These are phyloP conservation scores for Macaranga tanarius DNA, from an alignment of 441 rosid genomes.

Conservation along the genomic window DNA sequence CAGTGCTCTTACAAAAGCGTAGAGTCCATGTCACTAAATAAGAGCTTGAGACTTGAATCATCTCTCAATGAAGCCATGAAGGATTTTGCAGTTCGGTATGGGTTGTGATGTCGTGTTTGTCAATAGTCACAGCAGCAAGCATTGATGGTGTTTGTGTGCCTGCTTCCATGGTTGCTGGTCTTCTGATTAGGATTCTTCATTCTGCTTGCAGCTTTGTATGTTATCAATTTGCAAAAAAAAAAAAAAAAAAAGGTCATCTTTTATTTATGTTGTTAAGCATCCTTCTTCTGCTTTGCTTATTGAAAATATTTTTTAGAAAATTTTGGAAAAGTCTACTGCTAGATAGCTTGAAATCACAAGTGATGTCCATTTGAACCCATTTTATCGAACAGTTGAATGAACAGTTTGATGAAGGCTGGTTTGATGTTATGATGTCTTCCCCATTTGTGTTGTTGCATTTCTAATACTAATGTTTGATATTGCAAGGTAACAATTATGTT, in stretches of 20 bases:
- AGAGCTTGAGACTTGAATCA: constrained; percentile 32
- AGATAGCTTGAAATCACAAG: constrained; percentile 24
- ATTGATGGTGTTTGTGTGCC: constrained; percentile 39
- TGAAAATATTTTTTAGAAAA: constrained; percentile 37
- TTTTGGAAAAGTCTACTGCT: constrained; percentile 38
- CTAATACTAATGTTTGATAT: too few relatives aligned
- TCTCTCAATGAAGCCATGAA: constrained; percentile 33
- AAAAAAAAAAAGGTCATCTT: constrained; percentile 14
- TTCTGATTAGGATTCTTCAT: constrained; percentile 35
- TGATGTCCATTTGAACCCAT: constrained; percentile 18
- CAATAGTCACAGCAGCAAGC: constrained; percentile 33
- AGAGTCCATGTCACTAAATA: constrained; percentile 35
- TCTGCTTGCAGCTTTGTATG: constrained; percentile 40
- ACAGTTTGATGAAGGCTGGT: constrained; percentile 28
- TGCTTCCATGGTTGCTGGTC: constrained; percentile 39
- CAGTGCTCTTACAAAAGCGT: constrained; percentile 25
- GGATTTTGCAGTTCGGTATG: constrained; percentile 34
- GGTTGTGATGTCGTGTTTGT: constrained; percentile 41
- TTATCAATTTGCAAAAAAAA: constrained; percentile 23
- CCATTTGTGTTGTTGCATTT: too few relatives aligned
- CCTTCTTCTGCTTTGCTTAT: constrained; percentile 31
- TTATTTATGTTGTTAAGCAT: constrained; percentile 35
- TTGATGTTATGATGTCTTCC: constrained; percentile 16
- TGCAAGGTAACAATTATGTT: too few relatives aligned
- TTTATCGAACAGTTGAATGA: constrained; percentile 31